These are phyloP conservation scores for Colletotrichum salicis DNA, from an alignment of 2,329 filamentous ascomycete genomes.

Conservation along the genomic window DNA sequence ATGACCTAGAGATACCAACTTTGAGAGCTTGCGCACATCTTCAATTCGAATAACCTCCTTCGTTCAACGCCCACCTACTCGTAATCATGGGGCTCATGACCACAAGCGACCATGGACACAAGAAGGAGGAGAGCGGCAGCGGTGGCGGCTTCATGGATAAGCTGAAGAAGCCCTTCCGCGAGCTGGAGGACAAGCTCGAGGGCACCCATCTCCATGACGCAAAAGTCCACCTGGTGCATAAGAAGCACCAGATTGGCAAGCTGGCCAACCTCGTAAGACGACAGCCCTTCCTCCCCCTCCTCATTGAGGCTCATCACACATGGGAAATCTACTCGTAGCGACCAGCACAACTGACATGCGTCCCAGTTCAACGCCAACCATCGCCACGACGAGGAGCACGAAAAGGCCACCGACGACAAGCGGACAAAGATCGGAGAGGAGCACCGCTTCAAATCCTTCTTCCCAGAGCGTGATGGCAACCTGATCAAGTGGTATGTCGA, in stretches of 20 bases:
- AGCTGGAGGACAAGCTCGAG: constrained; percentile 64
- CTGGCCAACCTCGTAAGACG: constrained; percentile 66
- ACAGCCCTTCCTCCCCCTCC: not conserved
- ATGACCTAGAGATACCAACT: constrained; percentile 15
- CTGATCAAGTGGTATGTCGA: constrained; percentile 97
- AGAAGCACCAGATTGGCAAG: constrained; percentile 75
- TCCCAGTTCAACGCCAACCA: constrained; percentile 82
- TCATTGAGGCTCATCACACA: not conserved
- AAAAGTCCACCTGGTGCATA: constrained; percentile 67
- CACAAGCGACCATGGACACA: constrained; percentile 20
- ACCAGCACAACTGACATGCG: constrained; percentile 18
- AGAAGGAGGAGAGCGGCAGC: constrained; percentile 38
- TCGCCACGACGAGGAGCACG: constrained; percentile 93
- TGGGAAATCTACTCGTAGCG: not conserved
- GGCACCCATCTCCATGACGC: constrained; percentile 65
- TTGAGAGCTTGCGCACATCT: not conserved
- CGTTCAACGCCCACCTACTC: not conserved
- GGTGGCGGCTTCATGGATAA: constrained; percentile 55
- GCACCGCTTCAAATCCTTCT: constrained; percentile 90
- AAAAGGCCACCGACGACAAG: constrained; percentile 84
- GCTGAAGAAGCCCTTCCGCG: constrained; percentile 59
- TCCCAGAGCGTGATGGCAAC: constrained; percentile 86
- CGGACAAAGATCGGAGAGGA: constrained; percentile 75
- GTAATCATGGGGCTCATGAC: constrained; percentile 29
- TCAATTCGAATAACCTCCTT: not conserved